Evolutionary conservation across 1,284 basidiomycete species (phyloP), one percentile per base, ranked within the genome.

Genomic region (Cutaneotrichosporon cavernicola): DNA sequence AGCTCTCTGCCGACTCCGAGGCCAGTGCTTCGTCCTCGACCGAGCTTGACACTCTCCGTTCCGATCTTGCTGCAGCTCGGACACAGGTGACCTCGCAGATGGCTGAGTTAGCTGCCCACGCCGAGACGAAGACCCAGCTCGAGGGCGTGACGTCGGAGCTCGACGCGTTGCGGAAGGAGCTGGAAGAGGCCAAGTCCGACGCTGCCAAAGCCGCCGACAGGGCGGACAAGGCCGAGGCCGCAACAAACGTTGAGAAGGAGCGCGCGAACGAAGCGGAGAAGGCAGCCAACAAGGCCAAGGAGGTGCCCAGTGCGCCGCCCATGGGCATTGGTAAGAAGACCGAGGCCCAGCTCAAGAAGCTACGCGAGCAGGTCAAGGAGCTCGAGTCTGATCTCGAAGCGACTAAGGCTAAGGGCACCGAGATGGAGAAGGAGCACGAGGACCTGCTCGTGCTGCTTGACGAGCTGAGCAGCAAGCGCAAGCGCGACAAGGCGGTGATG

Each of bases 401-500:
- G 1, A 84, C 88, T 26, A 86, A 89, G 70, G 83, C 83, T 62
- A 89, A 88, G 75, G 83, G 85, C 53, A 86, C 86, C 67, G 92
- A 95, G n/a, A 86, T 88, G 30, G 89, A 91, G 76, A 95, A 94
- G 81, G 94, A 97, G 76, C 92, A 96, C 73, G 94, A 97, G 77
- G 94, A 98, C 78, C 78, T 99, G 61, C 83, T 99, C 2, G 94
- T 99, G 0, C 82, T 98, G 40, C 83, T 99, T 4, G 97, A 99
- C 73, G 97, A 99, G 79, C 82, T 98, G 59, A 90, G 87, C 56
- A 86, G 84, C 70, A 98, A 98, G 81, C 84, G 93, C 58, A 86
- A 86, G 78, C 83, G 82, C 67, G 95, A 98, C 77, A 97, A 97
- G 82, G 84, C 80, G 51, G 82, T 83, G 69, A 86, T 98, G 83